These are phyloP conservation scores for Lonicera japonica DNA, from an alignment of 129 eudicot genomes.

Conservation along the genomic window DNA sequence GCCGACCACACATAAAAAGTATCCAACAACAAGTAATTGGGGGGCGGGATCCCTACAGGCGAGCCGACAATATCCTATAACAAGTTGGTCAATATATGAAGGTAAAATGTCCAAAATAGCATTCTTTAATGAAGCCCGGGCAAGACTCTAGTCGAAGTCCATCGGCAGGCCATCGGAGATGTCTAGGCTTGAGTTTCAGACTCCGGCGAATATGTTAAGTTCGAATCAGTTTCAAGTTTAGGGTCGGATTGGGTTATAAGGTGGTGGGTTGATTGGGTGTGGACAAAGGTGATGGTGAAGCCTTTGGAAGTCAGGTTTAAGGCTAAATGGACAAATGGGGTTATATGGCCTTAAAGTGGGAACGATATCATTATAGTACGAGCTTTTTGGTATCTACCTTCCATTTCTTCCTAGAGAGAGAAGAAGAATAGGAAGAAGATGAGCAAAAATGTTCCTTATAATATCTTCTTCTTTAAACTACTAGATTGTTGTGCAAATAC, in stretches of 20 bases:
- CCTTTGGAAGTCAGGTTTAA: slow-evolving; percentile 36
- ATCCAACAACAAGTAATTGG: slow-evolving; percentile 21
- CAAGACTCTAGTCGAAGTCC: slow-evolving; percentile 13
- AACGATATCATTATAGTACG: slow-evolving; percentile 26
- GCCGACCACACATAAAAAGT: slow-evolving; percentile 23
- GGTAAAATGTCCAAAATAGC: slow-evolving; percentile 9
- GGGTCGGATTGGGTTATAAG: not conserved
- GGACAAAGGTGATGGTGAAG: slow-evolving; percentile 31
- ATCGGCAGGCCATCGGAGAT: slow-evolving; percentile 32
- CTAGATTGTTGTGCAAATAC: too few relatives aligned
- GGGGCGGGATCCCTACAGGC: not conserved
- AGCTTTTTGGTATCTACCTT: not conserved
- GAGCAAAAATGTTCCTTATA: too few relatives aligned
- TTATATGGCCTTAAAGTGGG: slow-evolving; percentile 37
- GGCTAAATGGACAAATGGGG: slow-evolving; percentile 33
- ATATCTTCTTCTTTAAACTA: too few relatives aligned
- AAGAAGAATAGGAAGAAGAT: too few relatives aligned
- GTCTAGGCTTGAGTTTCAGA: slow-evolving; percentile 21
- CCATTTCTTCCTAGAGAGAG: too few relatives aligned
- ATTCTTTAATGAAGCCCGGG: slow-evolving; percentile 11
- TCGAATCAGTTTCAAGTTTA: not conserved
- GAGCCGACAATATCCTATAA: slow-evolving; percentile 8
- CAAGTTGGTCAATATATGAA: slow-evolving; percentile 21
- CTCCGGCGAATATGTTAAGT: slow-evolving; percentile 13
- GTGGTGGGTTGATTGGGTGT: slow-evolving; percentile 23